A percentile compares a stretch with the other conserved stretches of the same genome.
Evolutionary conservation across 2,329 filamentous ascomycete genomes (phyloP).

Genomic region (Ophioceras dolichostomum): DNA sequence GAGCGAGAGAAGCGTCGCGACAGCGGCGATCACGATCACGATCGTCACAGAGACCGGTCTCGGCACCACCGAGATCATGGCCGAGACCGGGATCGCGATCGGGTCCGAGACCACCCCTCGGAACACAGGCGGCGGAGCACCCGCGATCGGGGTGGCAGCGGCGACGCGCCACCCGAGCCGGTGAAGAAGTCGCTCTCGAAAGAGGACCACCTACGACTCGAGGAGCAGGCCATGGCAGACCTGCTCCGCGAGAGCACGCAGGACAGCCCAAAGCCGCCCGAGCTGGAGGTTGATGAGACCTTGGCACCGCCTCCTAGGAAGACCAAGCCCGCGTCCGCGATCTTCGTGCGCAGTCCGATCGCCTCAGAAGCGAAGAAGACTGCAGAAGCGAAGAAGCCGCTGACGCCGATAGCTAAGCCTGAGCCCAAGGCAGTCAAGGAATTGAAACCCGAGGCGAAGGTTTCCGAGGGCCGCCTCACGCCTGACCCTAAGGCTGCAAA

Average conservation of each 20-base stretch:
- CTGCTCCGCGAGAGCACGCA: slow-evolving; percentile 47
- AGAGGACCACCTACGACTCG: slow-evolving; percentile 44
- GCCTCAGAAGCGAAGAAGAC: slow-evolving; percentile 11
- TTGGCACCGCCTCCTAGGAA: slow-evolving; percentile 42
- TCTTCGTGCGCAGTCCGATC: slow-evolving; percentile 15
- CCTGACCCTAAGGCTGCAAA: neutral
- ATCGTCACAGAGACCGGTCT: slow-evolving; percentile 13
- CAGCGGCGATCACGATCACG: slow-evolving; percentile 6
- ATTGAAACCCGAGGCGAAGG: neutral
- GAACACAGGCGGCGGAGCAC: slow-evolving; percentile 15
- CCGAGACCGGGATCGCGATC: slow-evolving; percentile 14
- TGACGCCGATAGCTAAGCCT: slow-evolving; percentile 1
- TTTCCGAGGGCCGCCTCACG: slow-evolving; percentile 21
- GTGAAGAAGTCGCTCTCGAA: slow-evolving; percentile 42
- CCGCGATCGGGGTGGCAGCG: slow-evolving; percentile 22
- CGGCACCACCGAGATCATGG: slow-evolving; percentile 17
- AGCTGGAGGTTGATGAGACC: slow-evolving; percentile 43
- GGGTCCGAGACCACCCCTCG: neutral
- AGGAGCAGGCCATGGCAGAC: slow-evolving; percentile 45
- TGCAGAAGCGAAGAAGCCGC: slow-evolving; percentile 5
- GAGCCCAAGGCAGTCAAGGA: slow-evolving; percentile 3
- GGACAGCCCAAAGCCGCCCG: slow-evolving; percentile 32
- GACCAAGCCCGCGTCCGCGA: slow-evolving; percentile 42
- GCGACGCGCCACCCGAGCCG: slow-evolving; percentile 27
- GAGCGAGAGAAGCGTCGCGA: slow-evolving; percentile 16